Evolutionary conservation across 805 yeast species (phyloP).

Genomic region (Saturnispora gosingensis): DNA sequence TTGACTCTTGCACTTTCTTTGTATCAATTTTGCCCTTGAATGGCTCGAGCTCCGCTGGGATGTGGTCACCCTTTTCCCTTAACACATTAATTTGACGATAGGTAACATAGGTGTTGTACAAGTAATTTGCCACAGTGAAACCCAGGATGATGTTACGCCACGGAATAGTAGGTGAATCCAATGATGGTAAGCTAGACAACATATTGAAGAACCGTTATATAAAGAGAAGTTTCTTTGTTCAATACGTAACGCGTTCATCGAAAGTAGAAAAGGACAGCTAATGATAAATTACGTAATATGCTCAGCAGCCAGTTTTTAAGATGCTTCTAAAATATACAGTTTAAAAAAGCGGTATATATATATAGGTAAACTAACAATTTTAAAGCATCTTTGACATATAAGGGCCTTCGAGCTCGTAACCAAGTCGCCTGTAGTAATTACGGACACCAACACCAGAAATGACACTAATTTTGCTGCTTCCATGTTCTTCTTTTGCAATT

Average conservation of each 20-base stretch:
- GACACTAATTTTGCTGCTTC: conserved; percentile 82
- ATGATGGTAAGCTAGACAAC: neutral
- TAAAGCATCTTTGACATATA: conserved; percentile 70
- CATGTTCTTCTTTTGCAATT: conserved; percentile 91
- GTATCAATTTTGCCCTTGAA: conserved; percentile 43
- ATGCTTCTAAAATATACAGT: neutral
- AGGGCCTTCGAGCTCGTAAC: conserved; percentile 91
- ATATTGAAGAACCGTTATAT: neutral
- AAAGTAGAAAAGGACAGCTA: neutral
- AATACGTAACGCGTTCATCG: neutral
- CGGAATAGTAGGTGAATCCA: conserved; percentile 61
- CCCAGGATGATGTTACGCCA: conserved; percentile 76
- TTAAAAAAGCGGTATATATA: neutral
- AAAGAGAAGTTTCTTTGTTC: neutral
- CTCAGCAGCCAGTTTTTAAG: neutral
- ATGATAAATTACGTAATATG: neutral
- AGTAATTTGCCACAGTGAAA: conserved; percentile 63
- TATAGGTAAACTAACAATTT: neutral
- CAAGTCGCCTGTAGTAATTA: conserved; percentile 87
- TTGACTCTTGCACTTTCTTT: conserved; percentile 68
- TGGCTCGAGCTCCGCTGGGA: conserved; percentile 62
- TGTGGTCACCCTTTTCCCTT: conserved; percentile 33
- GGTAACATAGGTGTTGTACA: conserved; percentile 65
- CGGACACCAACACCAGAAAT: conserved; percentile 97
- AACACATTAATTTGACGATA: conserved; percentile 67